A percentile compares a stretch with the other conserved stretches of the same genome.
Evolutionary conservation across 139 green algal species (phyloP).

Genomic region (Zygnema cylindricum): DNA sequence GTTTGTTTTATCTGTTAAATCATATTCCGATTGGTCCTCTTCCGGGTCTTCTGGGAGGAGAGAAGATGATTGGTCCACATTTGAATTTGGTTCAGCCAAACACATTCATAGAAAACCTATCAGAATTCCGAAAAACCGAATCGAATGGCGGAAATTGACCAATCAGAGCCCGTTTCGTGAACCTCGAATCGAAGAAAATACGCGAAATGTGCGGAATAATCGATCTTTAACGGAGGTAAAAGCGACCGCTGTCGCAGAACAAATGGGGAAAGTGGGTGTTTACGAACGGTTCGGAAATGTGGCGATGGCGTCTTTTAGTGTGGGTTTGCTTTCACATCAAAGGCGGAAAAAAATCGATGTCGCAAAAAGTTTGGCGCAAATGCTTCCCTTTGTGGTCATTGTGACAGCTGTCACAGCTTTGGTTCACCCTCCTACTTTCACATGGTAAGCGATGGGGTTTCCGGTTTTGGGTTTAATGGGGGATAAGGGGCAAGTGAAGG

Average conservation of each 20-base stretch:
- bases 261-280: conserved; percentile 24
- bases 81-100: too few relatives aligned
- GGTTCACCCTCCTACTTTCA: conserved; percentile 32
- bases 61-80: too few relatives aligned
- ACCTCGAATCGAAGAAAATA: too few relatives aligned
- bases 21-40: too few relatives aligned
- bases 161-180: too few relatives aligned
- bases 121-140: too few relatives aligned
- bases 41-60: too few relatives aligned
- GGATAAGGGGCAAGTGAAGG: neutral
- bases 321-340: neutral
- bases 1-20: too few relatives aligned
- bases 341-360: conserved; percentile 27
- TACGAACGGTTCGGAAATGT: conserved; percentile 42
- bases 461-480: neutral
- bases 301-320: conserved; percentile 30
- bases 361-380: conserved; percentile 31
- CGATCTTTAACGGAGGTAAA: too few relatives aligned
- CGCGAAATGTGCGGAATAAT: too few relatives aligned
- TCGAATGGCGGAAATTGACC: too few relatives aligned
- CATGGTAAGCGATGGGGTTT: conserved; percentile 25
- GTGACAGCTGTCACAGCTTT: conserved; percentile 43
- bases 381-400: conserved; percentile 49
- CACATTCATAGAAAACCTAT: too few relatives aligned
- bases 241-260: neutral